phyloP scores from a whole-genome alignment of 257 asterid species.

The Gynochthodes officinalis region DNA sequence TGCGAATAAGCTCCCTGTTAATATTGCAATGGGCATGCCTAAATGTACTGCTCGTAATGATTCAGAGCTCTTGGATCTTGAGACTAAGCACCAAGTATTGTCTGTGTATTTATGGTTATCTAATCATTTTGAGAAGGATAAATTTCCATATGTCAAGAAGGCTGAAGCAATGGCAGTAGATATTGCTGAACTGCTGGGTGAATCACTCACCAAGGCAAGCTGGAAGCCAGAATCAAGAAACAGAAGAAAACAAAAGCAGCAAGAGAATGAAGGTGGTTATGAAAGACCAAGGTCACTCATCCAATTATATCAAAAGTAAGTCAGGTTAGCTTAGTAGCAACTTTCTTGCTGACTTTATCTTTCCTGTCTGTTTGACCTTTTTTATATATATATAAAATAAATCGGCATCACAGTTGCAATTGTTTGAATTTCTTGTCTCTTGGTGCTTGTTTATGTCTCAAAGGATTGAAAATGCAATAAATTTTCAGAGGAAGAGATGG shows the following conservation, averaged over 20 bases:
- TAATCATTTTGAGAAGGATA: constrained; percentile 72
- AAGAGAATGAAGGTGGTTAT: constrained; percentile 51
- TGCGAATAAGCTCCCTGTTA: constrained; percentile 72
- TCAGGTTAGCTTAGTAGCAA: constrained; percentile 14
- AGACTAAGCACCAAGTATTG: constrained; percentile 84
- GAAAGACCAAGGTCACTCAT: constrained; percentile 65
- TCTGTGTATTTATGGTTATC: constrained; percentile 94
- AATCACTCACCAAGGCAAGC: constrained; percentile 63
- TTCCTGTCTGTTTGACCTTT: background rate
- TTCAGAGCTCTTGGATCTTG: constrained; percentile 93
- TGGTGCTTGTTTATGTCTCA: background rate
- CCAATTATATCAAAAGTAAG: constrained; percentile 46
- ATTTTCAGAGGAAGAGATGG: background rate
- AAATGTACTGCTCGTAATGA: constrained; percentile 73
- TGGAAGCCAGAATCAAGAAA: constrained; percentile 89
- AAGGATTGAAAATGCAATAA: too few relatives aligned
- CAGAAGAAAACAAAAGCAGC: constrained; percentile 36
- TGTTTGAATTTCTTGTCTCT: background rate
- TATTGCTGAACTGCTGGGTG: constrained; percentile 75
- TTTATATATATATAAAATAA: too few relatives aligned
- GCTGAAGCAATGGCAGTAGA: constrained; percentile 84
- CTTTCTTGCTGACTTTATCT: background rate
- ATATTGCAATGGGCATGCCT: constrained; percentile 89
- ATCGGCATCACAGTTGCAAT: too few relatives aligned
- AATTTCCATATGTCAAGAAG: constrained; percentile 69